Conservation (phyloP, 441 rosid species). For the Euphorbia schlechtendalii region DNA sequence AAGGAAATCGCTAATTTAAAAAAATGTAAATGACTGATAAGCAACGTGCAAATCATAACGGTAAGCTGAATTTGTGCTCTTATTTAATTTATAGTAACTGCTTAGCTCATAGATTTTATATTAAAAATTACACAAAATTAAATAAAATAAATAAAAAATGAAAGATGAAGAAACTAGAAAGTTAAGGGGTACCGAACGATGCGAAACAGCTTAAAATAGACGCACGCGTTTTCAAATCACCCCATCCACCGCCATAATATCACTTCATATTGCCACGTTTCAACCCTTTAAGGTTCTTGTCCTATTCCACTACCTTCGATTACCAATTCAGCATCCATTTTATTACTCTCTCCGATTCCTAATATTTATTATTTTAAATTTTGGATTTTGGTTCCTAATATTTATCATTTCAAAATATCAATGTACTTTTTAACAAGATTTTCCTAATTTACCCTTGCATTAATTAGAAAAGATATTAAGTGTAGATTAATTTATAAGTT, state of each 20-base stretch:
- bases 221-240: constrained; percentile 17
- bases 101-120: not conserved
- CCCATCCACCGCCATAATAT: not conserved
- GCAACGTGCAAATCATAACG: constrained; percentile 27
- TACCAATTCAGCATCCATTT: not conserved
- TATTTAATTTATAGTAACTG: not conserved
- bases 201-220: constrained; percentile 11
- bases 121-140: not conserved
- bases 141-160: too few relatives aligned
- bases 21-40: not conserved
- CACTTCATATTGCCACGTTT: constrained; percentile 12
- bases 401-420: too few relatives aligned
- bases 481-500: too few relatives aligned
- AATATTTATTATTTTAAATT: too few relatives aligned
- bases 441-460: too few relatives aligned
- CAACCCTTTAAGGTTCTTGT: not conserved
- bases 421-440: too few relatives aligned
- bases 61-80: constrained; percentile 25
- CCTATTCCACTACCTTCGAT: not conserved
- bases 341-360: too few relatives aligned
- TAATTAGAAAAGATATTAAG: too few relatives aligned
- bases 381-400: too few relatives aligned
- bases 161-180: too few relatives aligned
- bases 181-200: too few relatives aligned
- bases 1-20: too few relatives aligned